These are phyloP conservation scores for Aspergillus heteromorphus DNA, from an alignment of 495 filamentous ascomycete genomes.

Conservation along the genomic window DNA sequence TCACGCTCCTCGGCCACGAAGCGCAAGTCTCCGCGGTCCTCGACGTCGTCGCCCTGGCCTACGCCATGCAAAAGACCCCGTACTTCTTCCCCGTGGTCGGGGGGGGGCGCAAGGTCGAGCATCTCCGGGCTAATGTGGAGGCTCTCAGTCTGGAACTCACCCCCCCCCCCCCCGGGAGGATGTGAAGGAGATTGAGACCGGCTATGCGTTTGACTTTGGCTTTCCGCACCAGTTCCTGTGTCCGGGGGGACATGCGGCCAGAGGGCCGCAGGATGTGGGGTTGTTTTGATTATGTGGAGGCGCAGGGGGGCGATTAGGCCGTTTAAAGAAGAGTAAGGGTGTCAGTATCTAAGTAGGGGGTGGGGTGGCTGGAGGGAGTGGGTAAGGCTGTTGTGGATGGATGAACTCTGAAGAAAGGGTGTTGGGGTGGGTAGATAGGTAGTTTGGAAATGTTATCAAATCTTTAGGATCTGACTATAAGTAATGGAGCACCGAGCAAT, in stretches of 20 bases:
- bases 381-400: too few relatives aligned
- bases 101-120: conserved; percentile 57
- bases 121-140: conserved; percentile 60
- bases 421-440: too few relatives aligned
- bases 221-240: conserved; percentile 41
- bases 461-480: too few relatives aligned
- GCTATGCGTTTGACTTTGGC: conserved; percentile 50
- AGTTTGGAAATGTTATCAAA: too few relatives aligned
- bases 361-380: too few relatives aligned
- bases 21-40: conserved; percentile 51
- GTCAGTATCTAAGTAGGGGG: too few relatives aligned
- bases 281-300: not conserved
- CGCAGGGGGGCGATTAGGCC: not conserved
- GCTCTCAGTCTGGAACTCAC: conserved; percentile 50
- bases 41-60: conserved; percentile 57
- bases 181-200: conserved; percentile 56
- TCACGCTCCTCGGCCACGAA: conserved; percentile 27
- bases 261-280: not conserved
- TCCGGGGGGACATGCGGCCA: not conserved
- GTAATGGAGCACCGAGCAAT: too few relatives aligned
- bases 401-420: too few relatives aligned
- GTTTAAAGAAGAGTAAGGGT: too few relatives aligned
- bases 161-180: too few relatives aligned
- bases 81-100: conserved; percentile 71
- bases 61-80: conserved; percentile 49